Conservation (phyloP, 2,329 filamentous ascomycete species). For the Paramyrothecium sp. region DNA sequence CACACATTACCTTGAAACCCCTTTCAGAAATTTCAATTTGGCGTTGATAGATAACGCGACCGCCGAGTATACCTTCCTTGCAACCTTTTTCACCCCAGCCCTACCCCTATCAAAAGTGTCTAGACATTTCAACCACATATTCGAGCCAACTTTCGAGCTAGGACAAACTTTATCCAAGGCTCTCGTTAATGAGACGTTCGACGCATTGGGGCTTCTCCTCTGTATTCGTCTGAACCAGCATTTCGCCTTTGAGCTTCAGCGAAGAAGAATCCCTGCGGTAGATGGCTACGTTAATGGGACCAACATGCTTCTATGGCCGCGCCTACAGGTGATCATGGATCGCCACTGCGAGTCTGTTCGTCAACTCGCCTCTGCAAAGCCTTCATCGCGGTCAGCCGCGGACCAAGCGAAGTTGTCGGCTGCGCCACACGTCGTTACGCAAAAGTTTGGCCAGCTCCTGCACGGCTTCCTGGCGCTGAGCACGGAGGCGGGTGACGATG, state of each 20-base stretch:
- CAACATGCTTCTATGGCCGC: conserved; percentile 94
- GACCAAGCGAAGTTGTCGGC: conserved; percentile 65
- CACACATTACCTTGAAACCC: conserved; percentile 83
- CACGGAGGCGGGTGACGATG: conserved; percentile 89
- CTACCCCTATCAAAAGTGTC: conserved; percentile 75
- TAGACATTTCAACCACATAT: conserved; percentile 82
- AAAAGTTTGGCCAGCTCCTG: conserved; percentile 91
- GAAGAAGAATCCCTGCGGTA: conserved; percentile 82
- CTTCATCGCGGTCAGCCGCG: conserved; percentile 38
- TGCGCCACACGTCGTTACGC: conserved; percentile 87
- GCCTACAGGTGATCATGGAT: conserved; percentile 92
- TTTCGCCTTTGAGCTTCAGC: conserved; percentile 89
- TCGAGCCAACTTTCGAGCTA: conserved; percentile 84
- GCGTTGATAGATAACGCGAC: conserved; percentile 92
- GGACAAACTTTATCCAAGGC: conserved; percentile 75
- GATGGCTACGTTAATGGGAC: conserved; percentile 93
- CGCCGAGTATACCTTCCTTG: conserved; percentile 91
- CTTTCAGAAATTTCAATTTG: conserved; percentile 93
- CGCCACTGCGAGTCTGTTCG: conserved; percentile 86
- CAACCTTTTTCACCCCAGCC: conserved; percentile 81
- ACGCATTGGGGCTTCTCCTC: conserved; percentile 84
- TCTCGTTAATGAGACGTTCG: conserved; percentile 73
- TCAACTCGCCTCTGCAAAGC: conserved; percentile 53
- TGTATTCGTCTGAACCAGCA: conserved; percentile 93
- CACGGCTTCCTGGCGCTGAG: conserved; percentile 82